Base-by-base conservation (phyloP, 305 asterid genomes). In the Monarda citriodora region DNA sequence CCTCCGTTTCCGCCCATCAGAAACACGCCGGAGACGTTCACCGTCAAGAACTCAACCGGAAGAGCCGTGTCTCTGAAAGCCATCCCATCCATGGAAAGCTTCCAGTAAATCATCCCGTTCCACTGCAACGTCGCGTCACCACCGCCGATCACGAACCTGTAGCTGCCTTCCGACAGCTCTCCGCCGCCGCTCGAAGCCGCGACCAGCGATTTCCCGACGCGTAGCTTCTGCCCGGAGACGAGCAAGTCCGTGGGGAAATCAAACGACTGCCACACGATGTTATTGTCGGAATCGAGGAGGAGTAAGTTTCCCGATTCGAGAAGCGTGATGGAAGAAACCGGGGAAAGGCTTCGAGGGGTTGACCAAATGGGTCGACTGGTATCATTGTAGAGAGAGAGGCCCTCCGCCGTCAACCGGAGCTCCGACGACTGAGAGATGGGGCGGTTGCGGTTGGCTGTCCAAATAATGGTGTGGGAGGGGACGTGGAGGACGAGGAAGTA, bases 71-170 rank as follows among this genome's bases (percentile, higher is more conserved):
- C 81, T 38, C 65, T 55, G 69, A 36, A 64, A 16, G 87, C 84
- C 5, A 10, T 42, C 1, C 55, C 41, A 11, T 72, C 75, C 95
- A 86, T 84, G 7, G 97, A 82, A 21, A 86, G 51, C 64, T 67
- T 76, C 93, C 91, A 86, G 66, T 86, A 89, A 9, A 50, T 45
- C 78, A 77, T 63, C 52, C n/a, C 72, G 21, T 79, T 77, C 87
- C 93, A 85, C 53, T 60, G 71, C 44, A 85, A 56, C 37, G 72
- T 18, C 36, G 83, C 93, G 16, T 82, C 93, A 5, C 17, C 56
- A 5, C 44, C 66, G 3, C 66, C 72, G 16, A 85, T 34, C 11
- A 60, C 50, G 11, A 85, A 42, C 20, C 47, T 59, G 32, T 79
- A 85, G 12, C 61, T 21, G 0, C 93, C 89, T 64, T 73, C 83